Evolutionary conservation across 768 basidiomycete genomes (phyloP).

Genomic region (Fomitopsis pulvina): DNA sequence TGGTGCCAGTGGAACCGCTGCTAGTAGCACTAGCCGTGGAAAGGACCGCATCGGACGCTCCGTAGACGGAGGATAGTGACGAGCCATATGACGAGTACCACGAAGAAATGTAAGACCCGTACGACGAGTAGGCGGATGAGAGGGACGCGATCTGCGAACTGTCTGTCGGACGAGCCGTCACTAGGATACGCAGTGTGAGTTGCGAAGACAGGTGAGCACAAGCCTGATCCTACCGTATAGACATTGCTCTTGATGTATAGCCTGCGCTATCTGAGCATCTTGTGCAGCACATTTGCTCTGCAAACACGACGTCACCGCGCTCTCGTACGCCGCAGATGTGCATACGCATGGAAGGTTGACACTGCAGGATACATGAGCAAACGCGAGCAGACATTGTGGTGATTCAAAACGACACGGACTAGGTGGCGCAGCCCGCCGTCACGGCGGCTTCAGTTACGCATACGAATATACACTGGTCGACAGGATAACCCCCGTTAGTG

Average conservation of each 20-base stretch:
- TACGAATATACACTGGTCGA: neutral
- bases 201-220: too few species aligned
- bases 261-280: constrained; percentile 17
- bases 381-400: too few species aligned
- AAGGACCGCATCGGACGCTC: too few species aligned
- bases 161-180: too few species aligned
- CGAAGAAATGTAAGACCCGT: neutral
- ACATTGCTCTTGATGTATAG: neutral
- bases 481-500: too few species aligned
- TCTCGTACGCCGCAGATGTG: constrained; percentile 31
- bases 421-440: neutral
- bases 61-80: neutral
- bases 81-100: neutral
- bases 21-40: too few species aligned
- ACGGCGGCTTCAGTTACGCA: neutral
- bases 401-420: neutral
- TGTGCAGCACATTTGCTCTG: constrained; percentile 24
- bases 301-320: constrained; percentile 27
- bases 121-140: neutral
- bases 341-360: constrained; percentile 35
- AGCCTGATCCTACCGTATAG: neutral
- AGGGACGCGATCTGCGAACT: neutral
- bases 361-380: constrained; percentile 19
- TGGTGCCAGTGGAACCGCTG: too few species aligned
- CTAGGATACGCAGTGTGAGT: too few species aligned